A percentile compares a stretch with the other conserved stretches of the same genome.
Conservation (phyloP, 257 asterid species). For the Leptodermis oblonga region DNA sequence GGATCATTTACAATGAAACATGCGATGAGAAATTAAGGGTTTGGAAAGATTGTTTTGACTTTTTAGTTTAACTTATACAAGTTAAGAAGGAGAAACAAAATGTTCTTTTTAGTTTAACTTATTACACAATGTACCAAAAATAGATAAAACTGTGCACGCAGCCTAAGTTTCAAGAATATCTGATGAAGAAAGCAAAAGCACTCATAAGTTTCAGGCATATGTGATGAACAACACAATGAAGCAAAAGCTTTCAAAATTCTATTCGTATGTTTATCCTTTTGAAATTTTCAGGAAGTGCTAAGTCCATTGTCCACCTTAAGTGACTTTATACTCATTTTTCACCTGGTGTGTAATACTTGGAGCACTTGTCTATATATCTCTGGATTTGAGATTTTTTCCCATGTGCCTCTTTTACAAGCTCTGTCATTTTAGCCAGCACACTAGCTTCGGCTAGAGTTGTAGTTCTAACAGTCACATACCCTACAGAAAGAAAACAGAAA, state of each 20-base stretch:
- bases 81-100: not conserved
- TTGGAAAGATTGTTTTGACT: not conserved
- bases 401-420: slow-evolving; percentile 89
- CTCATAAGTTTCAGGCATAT: no score
- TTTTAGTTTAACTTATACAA: not conserved
- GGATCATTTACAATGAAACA: not conserved
- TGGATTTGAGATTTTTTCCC: slow-evolving; percentile 67
- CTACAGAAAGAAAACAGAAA: slow-evolving; percentile 24
- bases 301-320: no score
- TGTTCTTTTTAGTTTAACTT: not conserved
- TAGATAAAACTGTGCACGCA: not conserved
- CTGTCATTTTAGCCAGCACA: slow-evolving; percentile 77
- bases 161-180: no score
- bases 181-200: no score
- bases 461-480: slow-evolving; percentile 59
- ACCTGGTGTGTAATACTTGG: slow-evolving; percentile 92
- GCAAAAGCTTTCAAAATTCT: not conserved
- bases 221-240: not conserved
- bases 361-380: slow-evolving; percentile 71
- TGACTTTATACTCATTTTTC: not conserved
- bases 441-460: slow-evolving; percentile 65
- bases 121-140: not conserved
- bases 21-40: not conserved
- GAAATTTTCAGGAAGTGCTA: not conserved
- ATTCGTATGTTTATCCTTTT: no score